phyloP scores from a whole-genome alignment of 192 early-diverging fungal species.

The Allomyces arbusculus region DNA sequence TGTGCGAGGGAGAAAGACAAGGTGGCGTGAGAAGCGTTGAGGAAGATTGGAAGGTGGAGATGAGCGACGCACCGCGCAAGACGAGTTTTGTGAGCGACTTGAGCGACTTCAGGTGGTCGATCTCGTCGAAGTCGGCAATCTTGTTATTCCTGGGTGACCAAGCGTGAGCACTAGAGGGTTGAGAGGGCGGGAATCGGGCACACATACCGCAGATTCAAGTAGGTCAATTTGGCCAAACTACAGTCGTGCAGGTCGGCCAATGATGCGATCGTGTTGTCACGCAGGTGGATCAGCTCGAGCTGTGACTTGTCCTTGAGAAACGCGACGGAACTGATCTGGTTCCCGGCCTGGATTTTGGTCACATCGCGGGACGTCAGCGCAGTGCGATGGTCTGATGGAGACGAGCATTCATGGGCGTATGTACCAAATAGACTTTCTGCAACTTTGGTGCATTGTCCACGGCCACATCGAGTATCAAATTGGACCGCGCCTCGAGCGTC shows the following conservation, averaged over 20 bases:
- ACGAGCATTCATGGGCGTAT: neutral
- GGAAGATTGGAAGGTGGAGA: no score
- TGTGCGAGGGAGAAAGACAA: no score
- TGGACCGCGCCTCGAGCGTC: slow-evolving; percentile 21
- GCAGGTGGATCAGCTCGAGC: slow-evolving; percentile 23
- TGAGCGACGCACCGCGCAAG: slow-evolving; percentile 10
- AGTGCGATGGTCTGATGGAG: no score
- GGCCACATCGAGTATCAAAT: slow-evolving; percentile 1
- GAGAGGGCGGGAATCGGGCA: neutral
- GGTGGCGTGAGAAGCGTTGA: no score
- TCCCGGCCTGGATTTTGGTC: slow-evolving; percentile 11
- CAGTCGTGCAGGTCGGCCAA: slow-evolving; percentile 6
- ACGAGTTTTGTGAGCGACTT: slow-evolving; percentile 16
- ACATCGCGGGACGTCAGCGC: no score
- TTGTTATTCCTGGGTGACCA: slow-evolving; percentile 28
- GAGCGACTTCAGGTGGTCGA: slow-evolving; percentile 15
- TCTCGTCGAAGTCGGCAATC: slow-evolving; percentile 16
- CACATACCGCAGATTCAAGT: slow-evolving; percentile 24
- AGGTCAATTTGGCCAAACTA: slow-evolving; percentile 11
- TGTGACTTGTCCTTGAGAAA: slow-evolving; percentile 15
- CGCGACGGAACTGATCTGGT: slow-evolving; percentile 9
- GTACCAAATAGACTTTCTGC: slow-evolving; percentile 27
- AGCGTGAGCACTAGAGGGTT: no score
- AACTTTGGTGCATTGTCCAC: slow-evolving; percentile 1
- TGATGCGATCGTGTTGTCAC: slow-evolving; percentile 18